A percentile compares a stretch with the other conserved stretches of the same genome.
phyloP scores from a whole-genome alignment of 257 asterid genomes.

The Petrea volubilis region DNA sequence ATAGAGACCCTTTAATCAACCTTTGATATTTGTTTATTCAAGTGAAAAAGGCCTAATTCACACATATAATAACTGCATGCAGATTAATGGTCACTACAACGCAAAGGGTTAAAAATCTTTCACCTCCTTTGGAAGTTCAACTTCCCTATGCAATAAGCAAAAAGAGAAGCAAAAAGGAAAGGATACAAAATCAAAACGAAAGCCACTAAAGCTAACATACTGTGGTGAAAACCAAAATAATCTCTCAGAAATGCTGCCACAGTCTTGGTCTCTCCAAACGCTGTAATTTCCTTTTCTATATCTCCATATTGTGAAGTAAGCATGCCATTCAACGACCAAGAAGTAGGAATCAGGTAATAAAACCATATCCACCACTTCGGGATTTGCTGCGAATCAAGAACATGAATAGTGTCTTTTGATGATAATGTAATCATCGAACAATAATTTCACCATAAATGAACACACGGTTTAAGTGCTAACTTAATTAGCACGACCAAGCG shows the following conservation, averaged over 20 bases:
- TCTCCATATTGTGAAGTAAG: constrained; percentile 53
- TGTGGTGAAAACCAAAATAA: constrained; percentile 38
- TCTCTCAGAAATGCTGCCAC: constrained; percentile 33
- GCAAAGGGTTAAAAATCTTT: not conserved
- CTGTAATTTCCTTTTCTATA: constrained; percentile 29
- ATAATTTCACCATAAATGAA: too few species aligned
- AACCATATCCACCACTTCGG: constrained; percentile 62
- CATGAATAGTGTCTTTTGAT: not conserved
- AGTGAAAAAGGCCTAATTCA: not conserved
- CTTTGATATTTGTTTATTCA: too few species aligned
- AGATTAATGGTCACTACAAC: too few species aligned
- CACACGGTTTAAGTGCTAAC: too few species aligned
- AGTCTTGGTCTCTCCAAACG: constrained; percentile 37
- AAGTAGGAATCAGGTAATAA: constrained; percentile 39
- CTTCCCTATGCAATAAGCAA: constrained; percentile 35
- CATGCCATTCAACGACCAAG: constrained; percentile 44
- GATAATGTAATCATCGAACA: not conserved
- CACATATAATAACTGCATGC: not conserved
- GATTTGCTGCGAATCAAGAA: constrained; percentile 37
- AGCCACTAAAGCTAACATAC: constrained; percentile 41
- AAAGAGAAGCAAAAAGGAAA: constrained; percentile 30
- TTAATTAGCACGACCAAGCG: too few species aligned
- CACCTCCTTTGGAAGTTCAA: constrained; percentile 46
- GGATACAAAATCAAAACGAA: constrained; percentile 39
- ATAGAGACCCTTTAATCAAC: too few species aligned